phyloP scores from a whole-genome alignment of 352 stramenopile species.

The Phytophthora citricola region DNA sequence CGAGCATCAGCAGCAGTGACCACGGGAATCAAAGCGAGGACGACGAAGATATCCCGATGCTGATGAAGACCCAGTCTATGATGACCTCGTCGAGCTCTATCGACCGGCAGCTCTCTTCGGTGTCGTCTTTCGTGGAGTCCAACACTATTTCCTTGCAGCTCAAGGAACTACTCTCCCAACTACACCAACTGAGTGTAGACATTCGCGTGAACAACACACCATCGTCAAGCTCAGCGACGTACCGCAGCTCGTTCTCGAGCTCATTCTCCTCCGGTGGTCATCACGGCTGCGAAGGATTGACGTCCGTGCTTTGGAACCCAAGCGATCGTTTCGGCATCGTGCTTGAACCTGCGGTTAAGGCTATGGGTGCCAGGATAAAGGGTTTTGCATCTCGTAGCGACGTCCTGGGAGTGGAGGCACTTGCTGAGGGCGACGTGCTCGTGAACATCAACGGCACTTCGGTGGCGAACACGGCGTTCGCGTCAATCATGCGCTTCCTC shows the following conservation, averaged over 20 bases:
- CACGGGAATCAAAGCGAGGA: constrained; percentile 35
- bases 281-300: constrained; percentile 27
- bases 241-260: constrained; percentile 79
- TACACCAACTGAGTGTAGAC: constrained; percentile 76
- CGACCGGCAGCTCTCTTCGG: constrained; percentile 40
- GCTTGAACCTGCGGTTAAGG: constrained; percentile 56
- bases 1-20: constrained; percentile 29
- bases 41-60: constrained; percentile 36
- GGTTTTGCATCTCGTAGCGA: constrained; percentile 69
- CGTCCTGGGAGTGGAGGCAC: constrained; percentile 71
- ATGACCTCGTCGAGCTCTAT: constrained; percentile 49
- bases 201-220: constrained; percentile 60
- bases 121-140: constrained; percentile 45
- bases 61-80: constrained; percentile 62
- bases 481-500: constrained; percentile 78
- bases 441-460: constrained; percentile 79
- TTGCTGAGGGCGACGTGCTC: constrained; percentile 68
- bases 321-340: constrained; percentile 76
- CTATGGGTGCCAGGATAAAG: constrained; percentile 68
- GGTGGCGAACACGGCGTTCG: constrained; percentile 57
- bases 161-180: constrained; percentile 71
- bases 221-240: constrained; percentile 58
- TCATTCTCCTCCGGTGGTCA: constrained; percentile 47
- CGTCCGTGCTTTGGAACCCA: constrained; percentile 79
- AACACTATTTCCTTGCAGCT: constrained; percentile 72